Evolutionary conservation across 768 basidiomycete genomes (phyloP), one percentile per base, ranked within the genome.

Genomic region (Daedalea quercina): DNA sequence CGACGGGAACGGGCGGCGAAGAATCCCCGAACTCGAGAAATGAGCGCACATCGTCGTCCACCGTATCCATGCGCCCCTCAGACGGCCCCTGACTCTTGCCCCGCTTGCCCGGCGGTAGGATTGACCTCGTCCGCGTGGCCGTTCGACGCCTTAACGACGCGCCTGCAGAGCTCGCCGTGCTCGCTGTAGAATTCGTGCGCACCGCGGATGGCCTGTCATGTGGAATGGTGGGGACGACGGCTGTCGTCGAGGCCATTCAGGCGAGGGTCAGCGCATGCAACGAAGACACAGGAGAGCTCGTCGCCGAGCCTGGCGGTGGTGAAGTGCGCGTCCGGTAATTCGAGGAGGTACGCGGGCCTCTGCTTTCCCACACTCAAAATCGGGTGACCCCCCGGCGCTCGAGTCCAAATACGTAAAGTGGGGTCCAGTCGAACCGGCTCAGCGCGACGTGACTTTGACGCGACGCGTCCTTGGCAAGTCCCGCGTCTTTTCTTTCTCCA

Each of bases 131-230:
- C 48, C 63, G 57, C 25, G 67, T 67, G 42, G 67, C 65, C 49
- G 69, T 62, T 51, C 67, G 58, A 41, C 69, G 68, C 54, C 57
- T 51, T 40, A 70, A 62, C 22, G 62, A 64, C 48, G 55, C 44
- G 37, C 52, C 55, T 55, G 60, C 62, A 42, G 53, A 41, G 37
- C 62, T 60, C 54, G 57, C 55, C 26, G 62, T 65, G 51, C 64
- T 65, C 44, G 60, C 62, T 44, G 58, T 31, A 37, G 68, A 69
- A 47, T 67, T 65, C 40, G 66, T 61, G 53, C 68, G 67, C 48
- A 57, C 54, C 57, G 58, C 47, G 48, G 63, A 22, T 31, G 60
- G 54, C 31, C 55, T 50, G 24, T 47, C 43, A 22, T 47, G 25
- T 35, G 44, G 53, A 44, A 45, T 44, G 54, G 52, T 51, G 49